Percentiles rank a stretch among this genome's conserved stretches.
Conservation (phyloP, 2,329 filamentous ascomycete genomes). For the Xylaria sp. region DNA sequence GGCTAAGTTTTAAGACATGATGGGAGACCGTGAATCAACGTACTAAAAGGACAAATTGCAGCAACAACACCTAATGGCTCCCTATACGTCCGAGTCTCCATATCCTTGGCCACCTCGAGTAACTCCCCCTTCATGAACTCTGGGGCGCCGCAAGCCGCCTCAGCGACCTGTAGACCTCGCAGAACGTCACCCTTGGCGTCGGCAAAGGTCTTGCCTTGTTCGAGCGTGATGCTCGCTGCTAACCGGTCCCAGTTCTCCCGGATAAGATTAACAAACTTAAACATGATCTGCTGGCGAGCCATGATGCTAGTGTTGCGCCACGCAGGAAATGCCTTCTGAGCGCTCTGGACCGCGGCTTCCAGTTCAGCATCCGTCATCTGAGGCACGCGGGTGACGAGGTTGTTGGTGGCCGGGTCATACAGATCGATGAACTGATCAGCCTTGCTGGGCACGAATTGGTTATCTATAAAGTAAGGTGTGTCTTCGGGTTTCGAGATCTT, state of each 20-base stretch:
- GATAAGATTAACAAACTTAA: conserved; percentile 83
- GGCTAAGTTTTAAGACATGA: neutral
- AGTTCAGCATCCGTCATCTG: conserved; percentile 84
- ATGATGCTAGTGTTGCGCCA: conserved; percentile 81
- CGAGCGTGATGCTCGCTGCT: conserved; percentile 85
- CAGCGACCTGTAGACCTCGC: conserved; percentile 84
- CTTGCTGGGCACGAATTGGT: conserved; percentile 76
- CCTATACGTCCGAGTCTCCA: conserved; percentile 86
- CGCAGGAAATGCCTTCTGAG: conserved; percentile 77
- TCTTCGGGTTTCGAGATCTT: conserved; percentile 74
- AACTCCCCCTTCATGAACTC: conserved; percentile 86
- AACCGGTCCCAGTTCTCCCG: conserved; percentile 86
- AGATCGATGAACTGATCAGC: conserved; percentile 81
- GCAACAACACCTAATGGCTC: conserved; percentile 85
- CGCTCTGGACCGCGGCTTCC: conserved; percentile 78
- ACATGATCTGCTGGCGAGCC: conserved; percentile 84
- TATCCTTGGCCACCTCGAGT: conserved; percentile 87
- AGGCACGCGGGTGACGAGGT: conserved; percentile 83
- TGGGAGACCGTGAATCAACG: conserved; percentile 49
- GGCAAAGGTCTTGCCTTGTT: conserved; percentile 89
- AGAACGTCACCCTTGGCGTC: conserved; percentile 86
- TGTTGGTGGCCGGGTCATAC: conserved; percentile 85
- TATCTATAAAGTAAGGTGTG: conserved; percentile 85
- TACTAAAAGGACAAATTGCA: conserved; percentile 88
- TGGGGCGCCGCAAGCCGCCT: conserved; percentile 82